phyloP scores from a whole-genome alignment of 2,329 filamentous ascomycete genomes.

The Lasiodiplodia theobromae region DNA sequence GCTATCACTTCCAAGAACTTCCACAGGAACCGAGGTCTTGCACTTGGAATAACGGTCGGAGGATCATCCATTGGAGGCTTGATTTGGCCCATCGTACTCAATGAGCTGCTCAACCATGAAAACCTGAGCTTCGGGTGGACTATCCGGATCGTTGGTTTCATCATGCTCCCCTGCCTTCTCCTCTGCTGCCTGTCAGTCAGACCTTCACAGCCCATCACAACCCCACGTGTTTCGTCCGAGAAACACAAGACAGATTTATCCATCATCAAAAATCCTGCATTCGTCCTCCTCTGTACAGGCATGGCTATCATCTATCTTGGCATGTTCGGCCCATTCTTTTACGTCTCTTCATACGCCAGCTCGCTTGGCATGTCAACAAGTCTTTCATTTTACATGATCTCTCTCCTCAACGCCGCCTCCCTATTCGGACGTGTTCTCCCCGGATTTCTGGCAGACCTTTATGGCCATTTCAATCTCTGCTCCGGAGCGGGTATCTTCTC shows the following conservation, averaged over 20 bases:
- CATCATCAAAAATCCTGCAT: conserved; percentile 30
- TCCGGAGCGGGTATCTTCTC: conserved; percentile 43
- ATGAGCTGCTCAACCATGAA: conserved; percentile 55
- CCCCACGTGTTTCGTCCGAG: background rate
- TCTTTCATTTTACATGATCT: conserved; percentile 51
- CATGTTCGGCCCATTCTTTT: conserved; percentile 44
- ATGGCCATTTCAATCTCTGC: conserved; percentile 54
- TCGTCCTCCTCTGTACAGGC: conserved; percentile 34
- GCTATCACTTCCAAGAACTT: conserved; percentile 55
- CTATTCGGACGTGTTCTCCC: conserved; percentile 18
- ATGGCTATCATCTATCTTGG: conserved; percentile 39
- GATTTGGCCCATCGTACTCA: conserved; percentile 53
- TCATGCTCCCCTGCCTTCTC: conserved; percentile 57
- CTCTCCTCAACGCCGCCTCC: conserved; percentile 24
- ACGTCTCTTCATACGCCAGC: conserved; percentile 37
- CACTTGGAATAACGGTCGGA: conserved; percentile 49
- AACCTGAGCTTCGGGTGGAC: conserved; percentile 69
- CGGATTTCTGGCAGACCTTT: conserved; percentile 8
- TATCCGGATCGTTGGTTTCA: conserved; percentile 65
- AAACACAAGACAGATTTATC: background rate
- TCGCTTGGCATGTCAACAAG: background rate
- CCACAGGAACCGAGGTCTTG: conserved; percentile 46
- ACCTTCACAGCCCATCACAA: background rate
- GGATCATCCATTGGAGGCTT: conserved; percentile 53
- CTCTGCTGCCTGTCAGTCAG: conserved; percentile 41